Base-by-base conservation (phyloP, 495 filamentous ascomycete species). In the Clavariopsis aquatica region DNA sequence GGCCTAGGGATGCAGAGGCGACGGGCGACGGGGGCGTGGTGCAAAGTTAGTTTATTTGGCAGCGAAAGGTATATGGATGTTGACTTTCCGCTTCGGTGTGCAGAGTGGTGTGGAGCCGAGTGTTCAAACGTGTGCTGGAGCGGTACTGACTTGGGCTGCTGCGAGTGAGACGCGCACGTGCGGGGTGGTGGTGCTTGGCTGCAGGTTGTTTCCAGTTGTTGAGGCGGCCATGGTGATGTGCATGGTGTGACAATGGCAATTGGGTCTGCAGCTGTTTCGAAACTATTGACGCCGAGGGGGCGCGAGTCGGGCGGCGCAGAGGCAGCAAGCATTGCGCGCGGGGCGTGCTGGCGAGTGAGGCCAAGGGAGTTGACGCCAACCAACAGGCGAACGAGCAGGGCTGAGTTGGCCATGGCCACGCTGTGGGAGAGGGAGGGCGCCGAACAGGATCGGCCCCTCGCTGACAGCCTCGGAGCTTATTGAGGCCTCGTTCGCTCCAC, bases 391-490 rank as follows among this genome's bases (percentile, higher is more conserved):
- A 23, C 10, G 51, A 23, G 2, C 17, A 56, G 52, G 29, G 52
- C 52, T 29, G 20, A 56, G 29, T 23, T 9, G 19, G 20, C 19
- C 17, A 53, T 13, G 3, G 17, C 23, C 51, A 53, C 23, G n/a
- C n/a, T n/a, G n/a, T n/a, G n/a, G n/a, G n/a, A n/a, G 19, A 15
- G 10, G 26, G 17, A 2, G 2, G 17, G 8, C 17, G 49, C 24
- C 26, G 51, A 53, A 13, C 17, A 31, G 24, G 51, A 29, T 6
- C 51, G 26, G 51, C 28, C 34, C 28, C 12, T 53, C 26, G 10
- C 17, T 31, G 51, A 53, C 9, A 9, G 9, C 38, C 38, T 8
- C 60, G 52, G 60, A 63, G 60, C 60, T 63, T 63, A 57, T 56
- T 54, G 19, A 7, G 47, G 9, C 7, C 24, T 49, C 24, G 47